These are phyloP conservation scores for Warburgia ugandensis DNA, from an alignment of 164 flowering plant species.

Conservation along the genomic window DNA sequence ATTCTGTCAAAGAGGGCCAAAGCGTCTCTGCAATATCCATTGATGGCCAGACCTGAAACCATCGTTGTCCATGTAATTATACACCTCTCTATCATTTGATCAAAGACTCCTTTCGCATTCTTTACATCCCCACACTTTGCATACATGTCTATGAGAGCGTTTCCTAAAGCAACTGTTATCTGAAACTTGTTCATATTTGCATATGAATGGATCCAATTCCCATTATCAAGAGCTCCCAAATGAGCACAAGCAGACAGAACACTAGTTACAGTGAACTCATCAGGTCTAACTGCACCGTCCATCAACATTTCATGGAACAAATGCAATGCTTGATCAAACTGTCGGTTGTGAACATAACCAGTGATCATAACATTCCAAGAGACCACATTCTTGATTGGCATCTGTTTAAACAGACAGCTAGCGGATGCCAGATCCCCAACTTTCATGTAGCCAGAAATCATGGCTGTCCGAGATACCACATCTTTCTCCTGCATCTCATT, in stretches of 20 bases:
- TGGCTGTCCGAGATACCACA: conserved; percentile 42
- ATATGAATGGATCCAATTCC: conserved; percentile 44
- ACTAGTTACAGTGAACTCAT: conserved; percentile 36
- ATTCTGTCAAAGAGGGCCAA: conserved; percentile 30
- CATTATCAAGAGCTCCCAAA: conserved; percentile 43
- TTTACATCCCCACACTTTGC: conserved; percentile 48
- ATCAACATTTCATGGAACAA: conserved; percentile 33
- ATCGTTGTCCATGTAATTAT: conserved; percentile 53
- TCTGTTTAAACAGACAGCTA: conserved; percentile 19
- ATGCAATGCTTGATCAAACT: conserved; percentile 34
- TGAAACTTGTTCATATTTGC: conserved; percentile 29
- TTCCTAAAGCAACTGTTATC: conserved; percentile 32
- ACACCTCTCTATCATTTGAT: conserved; percentile 27
- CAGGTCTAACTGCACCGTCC: conserved; percentile 34
- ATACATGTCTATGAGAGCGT: conserved; percentile 48
- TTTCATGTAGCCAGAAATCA: conserved; percentile 35
- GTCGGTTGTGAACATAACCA: conserved; percentile 34
- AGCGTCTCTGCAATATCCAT: conserved; percentile 46
- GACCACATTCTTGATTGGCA: conserved; percentile 39
- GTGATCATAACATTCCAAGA: conserved; percentile 55
- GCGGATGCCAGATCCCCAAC: conserved; percentile 31
- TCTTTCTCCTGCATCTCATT: conserved; percentile 35
- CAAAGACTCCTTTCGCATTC: conserved; percentile 27
- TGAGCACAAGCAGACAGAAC: conserved; percentile 46
- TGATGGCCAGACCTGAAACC: conserved; percentile 42